A percentile compares a stretch with the other conserved stretches of the same genome.
These are phyloP conservation scores for Cercospora janseana DNA, from an alignment of 2,329 filamentous ascomycete genomes.

Conservation along the genomic window DNA sequence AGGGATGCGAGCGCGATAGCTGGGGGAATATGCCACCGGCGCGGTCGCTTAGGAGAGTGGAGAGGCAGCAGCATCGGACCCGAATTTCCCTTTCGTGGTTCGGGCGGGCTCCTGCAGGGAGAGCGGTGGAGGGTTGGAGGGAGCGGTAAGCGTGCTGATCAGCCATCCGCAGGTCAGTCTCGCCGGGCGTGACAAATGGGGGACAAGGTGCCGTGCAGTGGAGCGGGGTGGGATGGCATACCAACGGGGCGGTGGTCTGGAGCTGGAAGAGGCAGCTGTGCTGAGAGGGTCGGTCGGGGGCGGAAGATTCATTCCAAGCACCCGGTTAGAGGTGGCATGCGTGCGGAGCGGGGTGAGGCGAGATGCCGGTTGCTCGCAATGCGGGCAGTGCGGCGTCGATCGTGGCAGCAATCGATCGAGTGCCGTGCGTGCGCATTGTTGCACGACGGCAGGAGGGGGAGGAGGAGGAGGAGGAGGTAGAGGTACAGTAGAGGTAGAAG, in stretches of 20 bases:
- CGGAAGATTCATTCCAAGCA: background rate
- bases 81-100: background rate
- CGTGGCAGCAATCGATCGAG: background rate
- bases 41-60: conserved; percentile 5
- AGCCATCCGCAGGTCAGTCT: background rate
- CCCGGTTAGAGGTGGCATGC: background rate
- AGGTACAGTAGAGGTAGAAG: too few relatives aligned
- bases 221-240: background rate
- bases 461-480: too few relatives aligned
- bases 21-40: background rate
- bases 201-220: background rate
- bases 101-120: conserved; percentile 2
- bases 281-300: too few relatives aligned
- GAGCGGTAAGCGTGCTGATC: too few relatives aligned
- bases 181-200: background rate
- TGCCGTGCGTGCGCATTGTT: too few relatives aligned
- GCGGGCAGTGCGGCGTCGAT: background rate
- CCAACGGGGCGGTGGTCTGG: background rate
- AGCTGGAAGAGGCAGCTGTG: background rate
- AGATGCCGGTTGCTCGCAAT: background rate
- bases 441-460: too few relatives aligned
- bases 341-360: background rate
- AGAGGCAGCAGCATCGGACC: conserved; percentile 1
- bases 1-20: background rate
- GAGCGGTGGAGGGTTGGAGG: too few relatives aligned